Evolutionary conservation across 2,329 filamentous ascomycete genomes (phyloP).

Genomic region (Ambrosiella cleistominuta): DNA sequence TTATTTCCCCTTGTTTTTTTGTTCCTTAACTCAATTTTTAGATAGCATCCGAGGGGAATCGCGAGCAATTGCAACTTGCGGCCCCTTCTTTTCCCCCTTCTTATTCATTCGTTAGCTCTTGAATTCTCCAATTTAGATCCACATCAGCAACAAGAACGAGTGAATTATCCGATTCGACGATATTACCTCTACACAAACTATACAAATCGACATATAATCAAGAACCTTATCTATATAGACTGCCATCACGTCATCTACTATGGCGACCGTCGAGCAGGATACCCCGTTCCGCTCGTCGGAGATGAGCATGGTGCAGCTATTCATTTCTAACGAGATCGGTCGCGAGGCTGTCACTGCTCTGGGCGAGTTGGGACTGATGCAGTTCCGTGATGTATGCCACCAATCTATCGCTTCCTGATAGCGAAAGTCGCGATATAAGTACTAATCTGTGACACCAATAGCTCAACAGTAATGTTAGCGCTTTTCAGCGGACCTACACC

Average conservation of each 20-base stretch:
- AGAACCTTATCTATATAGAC: not conserved
- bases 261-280: constrained; percentile 55
- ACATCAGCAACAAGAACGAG: not conserved
- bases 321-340: constrained; percentile 97
- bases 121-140: not conserved
- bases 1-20: constrained; percentile 1
- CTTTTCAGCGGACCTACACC: constrained; percentile 93
- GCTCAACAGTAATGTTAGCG: constrained; percentile 84
- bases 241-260: constrained; percentile 15
- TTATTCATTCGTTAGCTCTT: not conserved
- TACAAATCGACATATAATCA: not conserved
- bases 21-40: constrained; percentile 3
- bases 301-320: constrained; percentile 99
- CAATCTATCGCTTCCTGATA: not conserved
- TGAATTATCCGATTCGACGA: not conserved
- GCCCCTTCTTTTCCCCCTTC: not conserved
- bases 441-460: constrained; percentile 22
- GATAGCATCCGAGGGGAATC: not conserved
- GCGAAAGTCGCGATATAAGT: not conserved
- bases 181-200: not conserved
- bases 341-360: constrained; percentile 92
- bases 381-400: constrained; percentile 73
- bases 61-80: not conserved
- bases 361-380: constrained; percentile 87
- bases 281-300: constrained; percentile 99